Conservation (phyloP, 2,329 filamentous ascomycete genomes). For the Microsporum audouinii region DNA sequence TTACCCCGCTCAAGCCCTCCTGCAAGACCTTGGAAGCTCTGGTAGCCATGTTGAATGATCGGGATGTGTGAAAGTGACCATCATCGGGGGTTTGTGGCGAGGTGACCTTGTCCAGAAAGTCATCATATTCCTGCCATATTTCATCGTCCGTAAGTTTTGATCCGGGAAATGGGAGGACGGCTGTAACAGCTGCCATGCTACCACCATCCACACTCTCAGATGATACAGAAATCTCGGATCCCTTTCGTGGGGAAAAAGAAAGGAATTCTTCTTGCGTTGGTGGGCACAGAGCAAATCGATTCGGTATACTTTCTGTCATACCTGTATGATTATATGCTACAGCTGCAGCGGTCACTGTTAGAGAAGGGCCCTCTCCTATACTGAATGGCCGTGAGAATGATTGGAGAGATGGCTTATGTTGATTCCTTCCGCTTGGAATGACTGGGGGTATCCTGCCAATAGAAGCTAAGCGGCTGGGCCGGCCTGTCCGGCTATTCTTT, state of each 20-base stretch:
- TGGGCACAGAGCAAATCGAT: background rate
- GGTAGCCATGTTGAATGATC: slow-evolving; percentile 28
- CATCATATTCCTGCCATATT: slow-evolving; percentile 89
- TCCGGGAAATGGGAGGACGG: slow-evolving; percentile 51
- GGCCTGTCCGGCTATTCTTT: slow-evolving; percentile 19
- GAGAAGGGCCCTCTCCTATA: slow-evolving; percentile 33
- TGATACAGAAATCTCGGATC: slow-evolving; percentile 56
- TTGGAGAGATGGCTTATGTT: slow-evolving; percentile 56
- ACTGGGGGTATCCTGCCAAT: slow-evolving; percentile 80
- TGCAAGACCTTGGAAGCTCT: slow-evolving; percentile 31
- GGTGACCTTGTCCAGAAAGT: slow-evolving; percentile 63
- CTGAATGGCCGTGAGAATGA: slow-evolving; percentile 82
- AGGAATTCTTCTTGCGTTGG: slow-evolving; percentile 51
- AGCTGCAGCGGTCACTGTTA: slow-evolving; percentile 19
- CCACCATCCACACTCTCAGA: slow-evolving; percentile 41
- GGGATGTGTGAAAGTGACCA: slow-evolving; percentile 14
- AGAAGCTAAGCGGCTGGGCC: slow-evolving; percentile 59
- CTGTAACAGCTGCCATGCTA: slow-evolving; percentile 52
- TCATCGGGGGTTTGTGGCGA: slow-evolving; percentile 32
- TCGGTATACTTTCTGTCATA: background rate
- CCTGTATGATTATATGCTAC: slow-evolving; percentile 10
- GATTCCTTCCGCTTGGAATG: slow-evolving; percentile 51
- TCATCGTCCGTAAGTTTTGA: slow-evolving; percentile 67
- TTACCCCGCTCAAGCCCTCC: slow-evolving; percentile 22
- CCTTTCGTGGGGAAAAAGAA: slow-evolving; percentile 59